These are phyloP conservation scores for Trichoderma pleuroti DNA, from an alignment of 2,329 filamentous ascomycete genomes.

Conservation along the genomic window DNA sequence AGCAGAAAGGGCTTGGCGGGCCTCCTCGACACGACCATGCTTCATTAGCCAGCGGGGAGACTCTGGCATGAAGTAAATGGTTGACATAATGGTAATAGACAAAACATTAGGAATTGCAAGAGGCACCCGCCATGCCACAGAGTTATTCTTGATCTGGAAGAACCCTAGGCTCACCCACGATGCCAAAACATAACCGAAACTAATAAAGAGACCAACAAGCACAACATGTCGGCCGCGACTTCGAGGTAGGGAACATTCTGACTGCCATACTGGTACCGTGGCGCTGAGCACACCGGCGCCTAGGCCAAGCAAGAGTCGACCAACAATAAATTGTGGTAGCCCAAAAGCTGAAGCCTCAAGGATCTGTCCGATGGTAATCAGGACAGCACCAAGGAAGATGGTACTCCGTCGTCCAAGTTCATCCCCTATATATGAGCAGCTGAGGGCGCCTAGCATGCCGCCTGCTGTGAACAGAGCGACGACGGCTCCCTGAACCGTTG, in stretches of 20 bases:
- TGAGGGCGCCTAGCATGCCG: not conserved
- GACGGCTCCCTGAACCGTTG: not conserved
- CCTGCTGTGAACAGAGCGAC: not conserved
- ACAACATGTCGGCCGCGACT: not conserved
- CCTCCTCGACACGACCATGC: not conserved
- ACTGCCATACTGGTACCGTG: not conserved
- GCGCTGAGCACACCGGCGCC: not conserved
- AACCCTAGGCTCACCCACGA: not conserved
- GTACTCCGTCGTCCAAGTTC: not conserved
- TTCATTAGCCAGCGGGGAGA: not conserved
- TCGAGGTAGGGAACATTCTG: not conserved
- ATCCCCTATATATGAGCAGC: not conserved
- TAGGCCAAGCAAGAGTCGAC: not conserved
- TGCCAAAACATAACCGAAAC: not conserved
- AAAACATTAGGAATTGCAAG: not conserved
- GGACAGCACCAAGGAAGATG: not conserved
- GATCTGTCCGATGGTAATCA: not conserved
- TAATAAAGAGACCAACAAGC: not conserved
- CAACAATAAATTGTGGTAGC: not conserved
- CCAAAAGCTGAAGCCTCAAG: not conserved
- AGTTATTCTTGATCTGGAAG: not conserved
- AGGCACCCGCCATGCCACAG: not conserved
- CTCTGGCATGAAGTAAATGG: not conserved
- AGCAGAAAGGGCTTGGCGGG: not conserved
- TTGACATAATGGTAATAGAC: not conserved